These are phyloP conservation scores for Aspergillus quadricinctus DNA, from an alignment of 2,329 filamentous ascomycete genomes.

Conservation along the genomic window DNA sequence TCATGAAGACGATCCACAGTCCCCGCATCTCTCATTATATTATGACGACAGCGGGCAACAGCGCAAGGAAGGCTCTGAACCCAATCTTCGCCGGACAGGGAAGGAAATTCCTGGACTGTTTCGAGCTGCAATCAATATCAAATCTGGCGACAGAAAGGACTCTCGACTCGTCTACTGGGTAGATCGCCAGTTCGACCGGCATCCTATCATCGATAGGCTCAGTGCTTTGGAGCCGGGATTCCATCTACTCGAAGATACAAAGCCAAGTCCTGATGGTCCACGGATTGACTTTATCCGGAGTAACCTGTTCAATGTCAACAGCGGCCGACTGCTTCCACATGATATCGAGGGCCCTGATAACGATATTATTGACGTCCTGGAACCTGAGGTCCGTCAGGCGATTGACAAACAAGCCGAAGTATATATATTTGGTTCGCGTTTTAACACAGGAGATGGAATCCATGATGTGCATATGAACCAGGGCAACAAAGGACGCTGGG, in stretches of 20 bases:
- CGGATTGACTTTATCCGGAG: slow-evolving; percentile 16
- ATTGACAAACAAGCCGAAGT: slow-evolving; percentile 10
- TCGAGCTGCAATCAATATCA: slow-evolving; percentile 17
- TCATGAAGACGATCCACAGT: slow-evolving; percentile 1
- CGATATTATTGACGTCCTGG: slow-evolving; percentile 32
- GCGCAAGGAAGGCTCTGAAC: background rate
- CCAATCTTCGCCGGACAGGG: background rate
- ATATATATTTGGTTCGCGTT: slow-evolving; percentile 15
- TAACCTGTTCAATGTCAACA: slow-evolving; percentile 11
- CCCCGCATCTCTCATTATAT: slow-evolving; percentile 6
- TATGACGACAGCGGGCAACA: slow-evolving; percentile 8
- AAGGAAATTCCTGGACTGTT: slow-evolving; percentile 9
- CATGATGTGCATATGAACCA: slow-evolving; percentile 22
- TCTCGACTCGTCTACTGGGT: slow-evolving; percentile 18
- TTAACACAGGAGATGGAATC: slow-evolving; percentile 6
- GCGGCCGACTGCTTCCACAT: slow-evolving; percentile 16
- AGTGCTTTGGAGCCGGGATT: slow-evolving; percentile 9
- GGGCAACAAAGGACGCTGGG: slow-evolving; percentile 9
- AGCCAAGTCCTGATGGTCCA: background rate
- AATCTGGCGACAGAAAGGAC: slow-evolving; percentile 12
- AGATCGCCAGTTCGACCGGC: slow-evolving; percentile 5
- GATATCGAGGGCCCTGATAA: slow-evolving; percentile 14
- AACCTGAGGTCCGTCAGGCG: slow-evolving; percentile 10
- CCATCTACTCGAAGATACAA: slow-evolving; percentile 2
- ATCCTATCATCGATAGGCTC: slow-evolving; percentile 12